These are phyloP conservation scores for Lodderomyces margitis DNA, from an alignment of 1,139 yeast species.

Conservation along the genomic window DNA sequence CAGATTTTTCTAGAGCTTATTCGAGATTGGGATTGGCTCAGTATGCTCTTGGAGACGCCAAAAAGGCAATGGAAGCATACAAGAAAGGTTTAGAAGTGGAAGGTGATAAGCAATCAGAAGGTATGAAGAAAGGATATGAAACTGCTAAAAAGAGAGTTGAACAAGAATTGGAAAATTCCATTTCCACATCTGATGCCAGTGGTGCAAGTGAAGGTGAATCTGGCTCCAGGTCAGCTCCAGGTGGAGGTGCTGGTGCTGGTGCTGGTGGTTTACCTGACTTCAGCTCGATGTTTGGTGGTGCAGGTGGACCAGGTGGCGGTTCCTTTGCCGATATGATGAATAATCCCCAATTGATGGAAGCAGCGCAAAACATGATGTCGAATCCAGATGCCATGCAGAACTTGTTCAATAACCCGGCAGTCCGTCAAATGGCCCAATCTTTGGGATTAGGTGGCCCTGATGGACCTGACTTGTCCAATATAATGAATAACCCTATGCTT, in stretches of 20 bases:
- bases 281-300: conserved; percentile 59
- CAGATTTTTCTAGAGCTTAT: conserved; percentile 86
- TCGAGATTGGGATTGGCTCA: conserved; percentile 93
- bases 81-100: conserved; percentile 82
- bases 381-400: conserved; percentile 78
- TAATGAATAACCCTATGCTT: conserved; percentile 80
- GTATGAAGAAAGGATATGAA: conserved; percentile 91
- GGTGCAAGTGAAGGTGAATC: conserved; percentile 12
- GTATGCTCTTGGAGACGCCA: conserved; percentile 85
- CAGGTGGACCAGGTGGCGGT: conserved; percentile 58
- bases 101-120: conserved; percentile 81
- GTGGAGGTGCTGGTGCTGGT: conserved; percentile 35
- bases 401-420: conserved; percentile 78
- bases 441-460: conserved; percentile 60
- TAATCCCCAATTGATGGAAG: conserved; percentile 89
- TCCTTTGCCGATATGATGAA: conserved; percentile 61
- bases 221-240: conserved; percentile 9
- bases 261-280: conserved; percentile 78
- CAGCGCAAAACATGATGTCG: conserved; percentile 91
- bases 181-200: conserved; percentile 25
- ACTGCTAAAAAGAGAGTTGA: conserved; percentile 86
- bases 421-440: conserved; percentile 73
- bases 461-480: conserved; percentile 58
- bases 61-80: conserved; percentile 88
- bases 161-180: conserved; percentile 57